Base-by-base conservation (phyloP, 495 filamentous ascomycete genomes). In the Aspergillus incahuasiensis region DNA sequence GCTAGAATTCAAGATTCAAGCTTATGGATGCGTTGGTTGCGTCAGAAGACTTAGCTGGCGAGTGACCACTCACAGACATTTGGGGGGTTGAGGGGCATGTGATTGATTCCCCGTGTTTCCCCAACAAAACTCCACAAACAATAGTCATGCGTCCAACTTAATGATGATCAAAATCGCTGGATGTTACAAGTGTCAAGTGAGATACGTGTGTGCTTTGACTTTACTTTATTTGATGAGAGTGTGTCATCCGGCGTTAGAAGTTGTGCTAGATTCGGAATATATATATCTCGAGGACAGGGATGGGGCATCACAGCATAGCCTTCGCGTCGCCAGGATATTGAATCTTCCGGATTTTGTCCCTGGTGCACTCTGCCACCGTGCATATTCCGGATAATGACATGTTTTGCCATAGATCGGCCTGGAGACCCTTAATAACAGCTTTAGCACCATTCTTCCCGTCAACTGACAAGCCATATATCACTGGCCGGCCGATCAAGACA, bases 401-500 rank as follows among this genome's bases (percentile, higher is more conserved):
- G 15, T 72, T 80, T 62, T 82, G 78, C 68, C 83, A 83, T 11
- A 86, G 62, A 63, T 86, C 83, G 12, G 83, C 82, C 40, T 85
- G 64, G 15, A 86, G 62, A 5, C 79, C 76, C 43, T 76, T 74
- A 25, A 86, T 55, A 3, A 86, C 81, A 50, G 82, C 73, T 54
- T 77, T 78, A 3, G 80, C 85, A 5, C 85, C 84, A 39, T 76
- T 67, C 53, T 80, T 74, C 8, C 84, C 84, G 28, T 73, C 75
- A 32, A 82, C 74, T 1, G 73, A 76, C 16, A 96, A 90, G 45
- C 91, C 91, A 66, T 90, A 96, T 60, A 96, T 75, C 68, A 92
- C 90, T 16, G 91, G 92, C 22, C 91, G 74, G 12, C 89, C 91
- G 55, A 96, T 90, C 16, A 92, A 84, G 0, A 95, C 91, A n/a